phyloP scores from a whole-genome alignment of 768 basidiomycete species.

The Galerina marginata region DNA sequence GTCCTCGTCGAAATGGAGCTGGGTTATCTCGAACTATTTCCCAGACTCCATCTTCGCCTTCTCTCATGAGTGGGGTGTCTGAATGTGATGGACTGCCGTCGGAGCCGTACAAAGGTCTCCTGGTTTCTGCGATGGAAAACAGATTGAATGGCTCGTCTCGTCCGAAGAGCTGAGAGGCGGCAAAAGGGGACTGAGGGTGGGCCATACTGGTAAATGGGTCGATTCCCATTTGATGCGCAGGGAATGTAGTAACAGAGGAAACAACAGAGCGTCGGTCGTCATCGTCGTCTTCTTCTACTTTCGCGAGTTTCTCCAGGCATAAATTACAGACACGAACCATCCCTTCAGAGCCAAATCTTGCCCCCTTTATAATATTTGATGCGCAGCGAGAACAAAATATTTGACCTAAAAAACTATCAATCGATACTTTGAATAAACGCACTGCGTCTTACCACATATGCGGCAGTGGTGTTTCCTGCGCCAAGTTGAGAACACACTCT shows the following conservation, averaged over 20 bases:
- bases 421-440: not conserved
- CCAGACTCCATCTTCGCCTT: conserved; percentile 50
- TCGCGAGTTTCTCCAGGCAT: conserved; percentile 90
- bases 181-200: conserved; percentile 86
- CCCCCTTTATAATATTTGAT: conserved; percentile 94
- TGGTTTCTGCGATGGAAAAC: conserved; percentile 83
- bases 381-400: conserved; percentile 98
- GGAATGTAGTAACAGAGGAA: conserved; percentile 74
- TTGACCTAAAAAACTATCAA: conserved; percentile 61
- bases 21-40: conserved; percentile 59
- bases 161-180: conserved; percentile 84
- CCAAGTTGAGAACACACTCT: conserved; percentile 93
- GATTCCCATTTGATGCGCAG: conserved; percentile 76
- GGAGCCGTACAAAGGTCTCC: conserved; percentile 56
- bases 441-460: conserved; percentile 75
- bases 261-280: conserved; percentile 84
- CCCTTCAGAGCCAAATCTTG: conserved; percentile 93
- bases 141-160: conserved; percentile 81
- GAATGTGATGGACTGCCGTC: conserved; percentile 62
- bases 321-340: conserved; percentile 95
- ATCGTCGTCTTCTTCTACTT: conserved; percentile 88
- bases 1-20: conserved; percentile 76
- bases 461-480: conserved; percentile 96
- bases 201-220: conserved; percentile 38
- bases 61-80: conserved; percentile 48